Base-by-base conservation (phyloP, 2,329 filamentous ascomycete species). In the Emergomyces pasteurianus region DNA sequence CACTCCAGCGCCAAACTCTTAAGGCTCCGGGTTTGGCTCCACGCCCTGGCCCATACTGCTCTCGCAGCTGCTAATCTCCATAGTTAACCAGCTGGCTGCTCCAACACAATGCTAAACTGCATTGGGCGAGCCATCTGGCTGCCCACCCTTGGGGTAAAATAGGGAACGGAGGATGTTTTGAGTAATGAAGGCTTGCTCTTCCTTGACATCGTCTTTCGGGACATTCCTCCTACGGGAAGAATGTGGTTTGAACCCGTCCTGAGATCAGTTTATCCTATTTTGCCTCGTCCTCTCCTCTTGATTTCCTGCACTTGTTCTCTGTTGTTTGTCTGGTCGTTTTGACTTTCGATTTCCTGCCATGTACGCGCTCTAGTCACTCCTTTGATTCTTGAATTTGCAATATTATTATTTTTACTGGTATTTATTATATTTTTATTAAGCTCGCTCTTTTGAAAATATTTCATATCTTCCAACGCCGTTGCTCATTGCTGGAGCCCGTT, bases 1-100 rank as follows among this genome's bases (percentile, higher is more conserved):
- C 40, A 47, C 46, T 43, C 53, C 14, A 47, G 56, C 56, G 57
- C 61, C 59, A 63, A 63, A 58, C 59, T 52, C 38, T 53, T 46
- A 57, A 61, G 53, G 54, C 61, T 31, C 61, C 40, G 21, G 26
- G 47, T 58, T 53, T 40, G 46, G 34, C 58, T 42, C 56, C 61
- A 61, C 26, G 58, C 28, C 61, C 61, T 43, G 52, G 59, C 40
- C 54, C 43, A 16, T 43, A 40, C n/a, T 42, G 1, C 7, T 9
- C 40, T 43, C 28, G 55, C 55, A 57, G 55, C 46, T 31, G 26
- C 55, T 57, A 57, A 28, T 40, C 55, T 57, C 38, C 23, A 56
- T 43, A 18, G 38, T 43, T 40, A 23, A 28, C 34, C 26, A 57
- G 36, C 43, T 43, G 26, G 54, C 16, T 14, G 31, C 23, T 43